Evolutionary conservation across 768 basidiomycete species (phyloP), one percentile per base, ranked within the genome.

Genomic region (Sarcodon aspratus): DNA sequence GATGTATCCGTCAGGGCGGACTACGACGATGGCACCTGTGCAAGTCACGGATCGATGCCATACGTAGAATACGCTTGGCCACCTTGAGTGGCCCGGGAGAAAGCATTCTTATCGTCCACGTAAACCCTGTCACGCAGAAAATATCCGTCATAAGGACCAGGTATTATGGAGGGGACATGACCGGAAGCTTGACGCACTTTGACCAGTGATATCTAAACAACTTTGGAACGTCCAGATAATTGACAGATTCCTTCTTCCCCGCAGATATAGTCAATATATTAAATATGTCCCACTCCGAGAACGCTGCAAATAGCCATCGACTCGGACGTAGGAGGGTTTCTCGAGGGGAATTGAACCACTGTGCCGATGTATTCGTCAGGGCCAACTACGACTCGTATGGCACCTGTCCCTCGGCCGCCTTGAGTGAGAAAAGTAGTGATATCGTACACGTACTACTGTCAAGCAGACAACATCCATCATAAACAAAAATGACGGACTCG

Each of bases 1-100:
- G 32, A 86, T 71, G 50, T 82, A 83, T 12, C 82, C 83, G 55
- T 81, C 81, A 7, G 80, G 80, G 27, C 81, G 69, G 6, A 82
- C 71, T 45, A 79, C 65, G 7, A 79, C 71, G 9, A 79, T 55
- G 8, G 71, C 75, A 13, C 79, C 79, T 1, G 52, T 49, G 44
- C 54, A 52, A 6, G 63, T n/a, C n/a, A n/a, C 63, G n/a, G 49
- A 32, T 66, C 61, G 42, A 81, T 69, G 0, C 81, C 82, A 53
- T 77, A 82, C 21, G 70, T 68, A 0, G 60, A 53, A 58, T 85
- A 84, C 4, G 76, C 80, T 34, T 68, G 66, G 3, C 79, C 80
- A 21, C 78, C 79, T n/a, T n/a, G n/a, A n/a, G n/a, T n/a, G 17
- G 65, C 57, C 4, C 48, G 57, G 3, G 71, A 72, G 12, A 60